Conservation (phyloP, 352 stramenopile species). For the Peronospora farinosa region DNA sequence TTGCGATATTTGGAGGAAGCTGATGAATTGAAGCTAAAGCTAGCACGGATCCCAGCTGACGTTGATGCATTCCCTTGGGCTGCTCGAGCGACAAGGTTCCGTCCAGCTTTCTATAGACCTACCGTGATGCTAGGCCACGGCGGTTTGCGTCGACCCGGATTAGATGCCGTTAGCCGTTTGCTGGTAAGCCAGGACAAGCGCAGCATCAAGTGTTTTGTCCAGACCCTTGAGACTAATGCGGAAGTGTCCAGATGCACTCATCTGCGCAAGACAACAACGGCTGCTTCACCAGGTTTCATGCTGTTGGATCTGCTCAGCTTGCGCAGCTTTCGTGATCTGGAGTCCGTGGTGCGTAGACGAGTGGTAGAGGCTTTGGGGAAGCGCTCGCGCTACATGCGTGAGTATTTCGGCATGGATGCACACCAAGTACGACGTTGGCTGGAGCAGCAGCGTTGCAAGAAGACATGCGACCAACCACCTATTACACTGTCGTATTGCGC, state of each 20-base stretch:
- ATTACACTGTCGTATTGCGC: conserved; percentile 44
- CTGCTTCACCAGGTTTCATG: conserved; percentile 28
- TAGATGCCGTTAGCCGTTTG: conserved; percentile 42
- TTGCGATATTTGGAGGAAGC: conserved; percentile 20
- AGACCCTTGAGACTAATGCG: conserved; percentile 8
- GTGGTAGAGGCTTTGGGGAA: conserved; percentile 29
- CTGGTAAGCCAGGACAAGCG: conserved; percentile 61
- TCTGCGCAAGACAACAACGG: conserved; percentile 4
- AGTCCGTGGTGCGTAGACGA: conserved; percentile 30
- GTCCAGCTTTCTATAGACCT: conserved; percentile 43
- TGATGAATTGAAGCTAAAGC: conserved; percentile 10
- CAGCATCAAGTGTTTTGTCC: conserved; percentile 56
- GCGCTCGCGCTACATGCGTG: conserved; percentile 25
- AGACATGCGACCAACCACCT: conserved; percentile 15
- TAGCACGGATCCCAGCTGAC: conserved; percentile 10
- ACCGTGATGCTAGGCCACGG: conserved; percentile 45
- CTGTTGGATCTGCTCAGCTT: conserved; percentile 43
- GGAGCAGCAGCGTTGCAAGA: conserved; percentile 26
- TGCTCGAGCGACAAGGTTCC: conserved; percentile 21
- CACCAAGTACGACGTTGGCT: conserved; percentile 27
- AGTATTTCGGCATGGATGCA: conserved; percentile 31
- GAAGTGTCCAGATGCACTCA: conserved; percentile 14
- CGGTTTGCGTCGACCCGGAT: conserved; percentile 24
- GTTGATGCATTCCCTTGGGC: conserved; percentile 31
- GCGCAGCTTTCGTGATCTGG: conserved; percentile 35